These are phyloP conservation scores for Aspergillus fructus DNA, from an alignment of 2,329 filamentous ascomycete species.

Conservation along the genomic window DNA sequence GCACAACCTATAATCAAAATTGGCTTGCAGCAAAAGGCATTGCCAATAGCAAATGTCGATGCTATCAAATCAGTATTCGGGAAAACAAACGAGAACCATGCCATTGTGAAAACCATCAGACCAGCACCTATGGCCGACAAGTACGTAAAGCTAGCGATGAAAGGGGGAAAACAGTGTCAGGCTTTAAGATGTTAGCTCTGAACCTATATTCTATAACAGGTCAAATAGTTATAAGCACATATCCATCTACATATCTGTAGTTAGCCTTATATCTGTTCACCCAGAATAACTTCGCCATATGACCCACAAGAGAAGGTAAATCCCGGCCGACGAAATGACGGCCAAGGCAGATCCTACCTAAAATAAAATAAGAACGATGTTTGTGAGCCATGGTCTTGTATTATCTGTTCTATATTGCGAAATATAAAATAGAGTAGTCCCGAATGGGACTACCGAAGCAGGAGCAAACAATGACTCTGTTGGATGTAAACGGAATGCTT, in stretches of 20 bases:
- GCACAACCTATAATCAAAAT: slow-evolving; percentile 68
- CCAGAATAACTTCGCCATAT: background rate
- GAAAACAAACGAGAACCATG: slow-evolving; percentile 81
- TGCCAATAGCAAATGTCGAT: slow-evolving; percentile 69
- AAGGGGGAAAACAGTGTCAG: slow-evolving; percentile 80
- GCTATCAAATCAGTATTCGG: slow-evolving; percentile 74
- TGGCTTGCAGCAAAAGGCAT: slow-evolving; percentile 58
- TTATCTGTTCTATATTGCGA: slow-evolving; percentile 71
- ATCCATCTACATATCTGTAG: slow-evolving; percentile 48
- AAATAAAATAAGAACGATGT: slow-evolving; percentile 65
- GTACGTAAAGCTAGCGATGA: slow-evolving; percentile 74
- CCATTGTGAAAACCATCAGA: slow-evolving; percentile 75
- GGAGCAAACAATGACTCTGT: slow-evolving; percentile 77
- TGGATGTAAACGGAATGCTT: slow-evolving; percentile 70
- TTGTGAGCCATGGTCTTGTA: slow-evolving; percentile 61
- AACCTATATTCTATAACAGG: background rate
- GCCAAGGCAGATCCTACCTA: slow-evolving; percentile 72
- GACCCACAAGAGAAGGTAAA: slow-evolving; percentile 72
- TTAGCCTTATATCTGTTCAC: slow-evolving; percentile 9
- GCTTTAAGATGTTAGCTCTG: slow-evolving; percentile 31
- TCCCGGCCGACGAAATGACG: slow-evolving; percentile 64
- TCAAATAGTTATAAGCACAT: slow-evolving; percentile 13
- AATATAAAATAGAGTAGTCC: slow-evolving; percentile 74
- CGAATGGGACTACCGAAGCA: slow-evolving; percentile 66
- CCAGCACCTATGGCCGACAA: slow-evolving; percentile 63